Base-by-base conservation (phyloP, 768 basidiomycete genomes). In the Hebeloma cylindrosporum region DNA sequence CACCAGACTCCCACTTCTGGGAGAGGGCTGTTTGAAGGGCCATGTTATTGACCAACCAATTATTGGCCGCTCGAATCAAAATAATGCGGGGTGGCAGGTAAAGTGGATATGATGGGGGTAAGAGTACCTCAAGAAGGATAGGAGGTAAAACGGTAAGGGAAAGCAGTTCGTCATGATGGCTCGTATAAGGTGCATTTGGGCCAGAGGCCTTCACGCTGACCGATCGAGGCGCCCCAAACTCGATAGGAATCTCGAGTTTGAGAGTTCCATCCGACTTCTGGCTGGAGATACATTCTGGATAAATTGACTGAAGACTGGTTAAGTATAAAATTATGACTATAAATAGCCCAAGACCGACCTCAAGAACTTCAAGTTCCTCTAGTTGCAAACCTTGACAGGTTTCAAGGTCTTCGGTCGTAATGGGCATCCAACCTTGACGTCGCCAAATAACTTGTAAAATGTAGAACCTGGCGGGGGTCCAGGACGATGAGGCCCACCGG, bases 231-330 rank as follows among this genome's bases (percentile, higher is more conserved):
- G 60, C 53, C 11, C 60, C 69, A 27, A 88, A 72, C 45, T 87
- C 79, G 32, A 89, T 64, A 7, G 84, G 79, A 33, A 88, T 67
- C 51, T 85, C 78, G 20, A 83, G 74, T 53, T 73, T 79, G 32
- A 83, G 48, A 5, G 57, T 50, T 1, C 68, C 68, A 40, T 67
- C 58, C 27, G 58, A 53, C n/a, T 62, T 60, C 32, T 65, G 58
- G 36, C 64, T 71, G 4, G 77, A 73, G 28, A 84, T 52, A 56
- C 70, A 86, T 53, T 86, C 82, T 23, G 87, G 87, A 60, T 82
- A 84, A 29, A 88, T 88, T n/a, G 85, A 79, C 85, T 88, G 26
- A 42, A 36, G 14, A 26, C 21, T 25, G 18, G 45, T 30, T 22
- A 39, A 33, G 33, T n/a, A n/a, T n/a, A n/a, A n/a, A n/a, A n/a